Conservation (phyloP, 805 yeast species). For the Cyberlindnera lachancei region DNA sequence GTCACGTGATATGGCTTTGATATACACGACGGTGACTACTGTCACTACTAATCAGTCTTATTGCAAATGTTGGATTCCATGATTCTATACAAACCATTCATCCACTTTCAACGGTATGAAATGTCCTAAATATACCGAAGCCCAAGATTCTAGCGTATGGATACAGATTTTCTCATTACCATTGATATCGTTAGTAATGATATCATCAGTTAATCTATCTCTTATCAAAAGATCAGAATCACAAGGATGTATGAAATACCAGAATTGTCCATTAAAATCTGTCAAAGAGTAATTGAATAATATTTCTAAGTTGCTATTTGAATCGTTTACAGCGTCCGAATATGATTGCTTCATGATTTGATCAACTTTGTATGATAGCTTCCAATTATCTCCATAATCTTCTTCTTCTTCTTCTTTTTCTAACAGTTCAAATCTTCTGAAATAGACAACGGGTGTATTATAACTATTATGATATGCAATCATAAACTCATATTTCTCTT, state of each 20-base stretch:
- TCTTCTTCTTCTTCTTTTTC: too few species aligned
- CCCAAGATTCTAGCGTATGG: constrained; percentile 22
- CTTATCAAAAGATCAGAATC: constrained; percentile 24
- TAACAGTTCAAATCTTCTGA: constrained; percentile 2
- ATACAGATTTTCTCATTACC: too few species aligned
- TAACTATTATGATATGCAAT: constrained; percentile 2
- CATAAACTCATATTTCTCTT: not conserved
- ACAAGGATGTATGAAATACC: constrained; percentile 36
- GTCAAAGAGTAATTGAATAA: constrained; percentile 4
- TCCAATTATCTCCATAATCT: constrained; percentile 5
- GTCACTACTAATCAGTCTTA: too few species aligned
- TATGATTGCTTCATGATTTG: too few species aligned
- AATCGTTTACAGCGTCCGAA: too few species aligned
- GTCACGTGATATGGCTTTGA: too few species aligned
- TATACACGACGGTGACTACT: too few species aligned
- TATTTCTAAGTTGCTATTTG: too few species aligned
- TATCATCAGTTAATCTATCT: too few species aligned
- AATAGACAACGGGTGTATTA: constrained; percentile 10
- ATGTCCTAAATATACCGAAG: constrained; percentile 19
- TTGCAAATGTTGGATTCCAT: too few species aligned
- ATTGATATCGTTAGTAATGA: too few species aligned
- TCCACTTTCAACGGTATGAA: constrained; percentile 2
- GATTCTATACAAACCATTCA: constrained; percentile 1
- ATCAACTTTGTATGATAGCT: not conserved
- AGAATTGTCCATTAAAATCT: constrained; percentile 5